Evolutionary conservation across 192 early-diverging fungal species (phyloP).

Genomic region (Neocallimastix lanati): DNA sequence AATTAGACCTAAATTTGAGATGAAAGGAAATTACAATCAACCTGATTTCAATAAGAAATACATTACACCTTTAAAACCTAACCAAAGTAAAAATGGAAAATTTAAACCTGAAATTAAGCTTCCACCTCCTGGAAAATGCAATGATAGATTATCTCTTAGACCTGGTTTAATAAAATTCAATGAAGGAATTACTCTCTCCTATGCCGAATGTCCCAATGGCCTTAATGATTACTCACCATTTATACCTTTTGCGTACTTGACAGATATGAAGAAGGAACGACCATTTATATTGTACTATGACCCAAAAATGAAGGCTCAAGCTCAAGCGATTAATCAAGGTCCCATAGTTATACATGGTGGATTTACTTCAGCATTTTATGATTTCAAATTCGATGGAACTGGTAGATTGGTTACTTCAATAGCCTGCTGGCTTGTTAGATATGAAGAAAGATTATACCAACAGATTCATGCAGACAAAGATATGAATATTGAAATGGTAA

Average conservation of each 20-base stretch:
- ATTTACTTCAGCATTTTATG: not conserved
- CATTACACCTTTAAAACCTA: not conserved
- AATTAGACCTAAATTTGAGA: not conserved
- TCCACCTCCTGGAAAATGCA: not conserved
- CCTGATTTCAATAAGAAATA: not conserved
- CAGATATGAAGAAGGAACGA: not conserved
- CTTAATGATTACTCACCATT: not conserved
- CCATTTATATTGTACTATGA: not conserved
- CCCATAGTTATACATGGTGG: not conserved
- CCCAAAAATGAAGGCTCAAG: not conserved
- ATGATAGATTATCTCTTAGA: not conserved
- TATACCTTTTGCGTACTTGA: not conserved
- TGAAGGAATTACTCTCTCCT: not conserved
- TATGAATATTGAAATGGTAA: not conserved
- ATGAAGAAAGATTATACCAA: not conserved
- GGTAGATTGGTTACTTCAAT: not conserved
- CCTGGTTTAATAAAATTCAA: not conserved
- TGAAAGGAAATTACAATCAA: not conserved
- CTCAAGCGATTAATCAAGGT: not conserved
- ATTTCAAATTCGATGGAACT: not conserved
- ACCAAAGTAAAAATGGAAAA: not conserved
- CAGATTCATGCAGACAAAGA: not conserved
- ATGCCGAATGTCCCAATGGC: not conserved
- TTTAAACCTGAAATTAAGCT: not conserved
- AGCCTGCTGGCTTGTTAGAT: not conserved